A percentile compares a stretch with the other conserved stretches of the same genome.
phyloP scores from a whole-genome alignment of 2,329 filamentous ascomycete species.

The Fusarium cicatricum region DNA sequence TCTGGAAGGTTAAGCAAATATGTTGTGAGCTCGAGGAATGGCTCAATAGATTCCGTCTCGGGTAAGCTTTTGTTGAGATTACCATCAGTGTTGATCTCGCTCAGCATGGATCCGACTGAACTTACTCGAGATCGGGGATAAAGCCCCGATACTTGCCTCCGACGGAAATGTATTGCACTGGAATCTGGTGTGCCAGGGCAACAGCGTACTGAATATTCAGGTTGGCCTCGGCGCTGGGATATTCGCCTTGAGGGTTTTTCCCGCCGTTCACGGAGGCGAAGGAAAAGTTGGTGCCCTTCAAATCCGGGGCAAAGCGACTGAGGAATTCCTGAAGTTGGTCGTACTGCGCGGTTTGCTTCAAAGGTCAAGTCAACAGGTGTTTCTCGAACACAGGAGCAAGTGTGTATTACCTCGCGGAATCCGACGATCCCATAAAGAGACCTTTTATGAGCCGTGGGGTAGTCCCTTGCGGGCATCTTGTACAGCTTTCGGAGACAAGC shows the following conservation, averaged over 20 bases:
- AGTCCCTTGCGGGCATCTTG: conserved; percentile 51
- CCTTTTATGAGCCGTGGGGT: conserved; percentile 64
- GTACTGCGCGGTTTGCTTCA: conserved; percentile 59
- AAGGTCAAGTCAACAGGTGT: conserved; percentile 8
- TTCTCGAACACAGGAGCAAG: neutral
- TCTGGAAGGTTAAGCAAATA: conserved; percentile 65
- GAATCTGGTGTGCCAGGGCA: conserved; percentile 45
- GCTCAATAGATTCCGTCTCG: conserved; percentile 62
- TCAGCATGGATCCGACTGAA: neutral
- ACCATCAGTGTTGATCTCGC: neutral
- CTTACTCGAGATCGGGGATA: conserved; percentile 48
- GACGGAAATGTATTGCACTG: conserved; percentile 46
- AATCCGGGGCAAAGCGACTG: conserved; percentile 59
- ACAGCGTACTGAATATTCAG: conserved; percentile 50
- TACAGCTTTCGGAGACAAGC: conserved; percentile 56
- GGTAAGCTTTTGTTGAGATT: conserved; percentile 28
- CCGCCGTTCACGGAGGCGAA: conserved; percentile 66
- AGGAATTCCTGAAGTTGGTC: conserved; percentile 66
- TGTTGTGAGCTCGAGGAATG: conserved; percentile 70
- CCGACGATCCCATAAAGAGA: conserved; percentile 70
- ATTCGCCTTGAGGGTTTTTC: conserved; percentile 55
- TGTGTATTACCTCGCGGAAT: conserved; percentile 49
- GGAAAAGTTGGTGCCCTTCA: conserved; percentile 63
- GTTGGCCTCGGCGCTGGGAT: conserved; percentile 47
- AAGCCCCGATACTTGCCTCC: conserved; percentile 45